Evolutionary conservation across 345 rosid genomes (phyloP), one percentile per base, ranked within the genome.

Genomic region (Populus davidiana): DNA sequence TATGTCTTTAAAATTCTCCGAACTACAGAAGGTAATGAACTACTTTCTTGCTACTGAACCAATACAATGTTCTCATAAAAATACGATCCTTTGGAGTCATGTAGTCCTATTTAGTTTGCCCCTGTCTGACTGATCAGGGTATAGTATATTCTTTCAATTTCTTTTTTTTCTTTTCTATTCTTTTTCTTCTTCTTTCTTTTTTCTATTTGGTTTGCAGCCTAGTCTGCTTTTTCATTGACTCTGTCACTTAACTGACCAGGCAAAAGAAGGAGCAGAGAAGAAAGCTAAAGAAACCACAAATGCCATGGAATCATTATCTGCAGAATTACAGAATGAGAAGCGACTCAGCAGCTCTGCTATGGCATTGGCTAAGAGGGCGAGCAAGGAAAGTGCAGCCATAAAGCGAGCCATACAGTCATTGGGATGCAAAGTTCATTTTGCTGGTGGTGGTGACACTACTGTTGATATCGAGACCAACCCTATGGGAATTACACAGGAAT

Each of bases 391-490:
- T 31, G 86, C 82, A 27, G 92, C 87, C 21, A 81, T 96, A 83
- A 88, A 86, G 80, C 86, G 97, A 77, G 99, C 99, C 31, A 39
- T 96, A 64, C 89, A 90, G 79, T 90, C 98, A 43, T 69, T 96
- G 44, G 99, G 99, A 35, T 96, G 97, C 91, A 91, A 88, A 80
- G 94, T 96, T 74, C 85, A 88, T 54, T 91, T 93, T 82, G 85
- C 89, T 23, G 88, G 83, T 61, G 77, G 81, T 29, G 89, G 93
- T 49, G 97, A 88, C 77, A 87, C 90, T 52, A 74, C 87, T 14
- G 86, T 89, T 31, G 97, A 88, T 76, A 83, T 90, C 63, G 94
- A 89, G 81, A 81, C 62, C 72, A 84, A 73, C 78, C 69, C 82
- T 1, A 72, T 49, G 65, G 83, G 69, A 49, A 81, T 80, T 75